A percentile compares a stretch with the other conserved stretches of the same genome.
phyloP scores from a whole-genome alignment of 495 filamentous ascomycete species.

The Staphylotrichum longicolle region DNA sequence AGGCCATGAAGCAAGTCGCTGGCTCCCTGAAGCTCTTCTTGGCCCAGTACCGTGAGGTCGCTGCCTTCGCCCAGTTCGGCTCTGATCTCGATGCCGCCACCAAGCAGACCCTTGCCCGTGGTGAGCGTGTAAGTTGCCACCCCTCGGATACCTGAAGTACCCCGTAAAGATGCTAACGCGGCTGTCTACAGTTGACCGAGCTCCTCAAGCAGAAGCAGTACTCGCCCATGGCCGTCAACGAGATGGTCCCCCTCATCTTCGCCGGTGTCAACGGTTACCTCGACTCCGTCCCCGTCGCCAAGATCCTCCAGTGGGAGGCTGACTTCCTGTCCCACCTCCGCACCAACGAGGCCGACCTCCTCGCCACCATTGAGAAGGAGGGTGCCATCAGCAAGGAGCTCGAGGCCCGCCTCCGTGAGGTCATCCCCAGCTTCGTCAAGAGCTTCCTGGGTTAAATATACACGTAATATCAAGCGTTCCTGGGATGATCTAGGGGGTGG shows the following conservation, averaged over 20 bases:
- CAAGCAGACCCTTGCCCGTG: slow-evolving; percentile 97
- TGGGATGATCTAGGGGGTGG: slow-evolving; percentile 20
- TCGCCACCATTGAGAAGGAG: slow-evolving; percentile 91
- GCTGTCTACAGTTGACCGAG: slow-evolving; percentile 66
- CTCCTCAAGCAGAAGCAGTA: slow-evolving; percentile 99
- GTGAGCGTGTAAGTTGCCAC: slow-evolving; percentile 77
- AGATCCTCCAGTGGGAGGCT: slow-evolving; percentile 86
- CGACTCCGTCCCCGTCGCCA: slow-evolving; percentile 79
- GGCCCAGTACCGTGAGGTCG: slow-evolving; percentile 99
- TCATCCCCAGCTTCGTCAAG: slow-evolving; percentile 83
- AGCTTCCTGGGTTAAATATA: slow-evolving; percentile 64
- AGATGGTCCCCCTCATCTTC: slow-evolving; percentile 99
- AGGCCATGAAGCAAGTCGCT: slow-evolving; percentile 99
- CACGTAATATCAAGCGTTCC: slow-evolving; percentile 33
- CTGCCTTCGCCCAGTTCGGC: slow-evolving; percentile 99
- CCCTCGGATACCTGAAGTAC: not conserved
- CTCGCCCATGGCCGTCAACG: slow-evolving; percentile 96
- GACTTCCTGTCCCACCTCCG: slow-evolving; percentile 91
- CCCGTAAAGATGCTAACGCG: slow-evolving; percentile 32
- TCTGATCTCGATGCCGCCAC: slow-evolving; percentile 98
- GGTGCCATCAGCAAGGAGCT: slow-evolving; percentile 93
- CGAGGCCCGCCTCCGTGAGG: slow-evolving; percentile 81
- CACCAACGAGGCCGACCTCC: slow-evolving; percentile 80
- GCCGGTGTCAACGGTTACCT: slow-evolving; percentile 98
- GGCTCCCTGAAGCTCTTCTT: slow-evolving; percentile 99